Conservation (phyloP, 306 rosid species). For the Sicyos baderoa region DNA sequence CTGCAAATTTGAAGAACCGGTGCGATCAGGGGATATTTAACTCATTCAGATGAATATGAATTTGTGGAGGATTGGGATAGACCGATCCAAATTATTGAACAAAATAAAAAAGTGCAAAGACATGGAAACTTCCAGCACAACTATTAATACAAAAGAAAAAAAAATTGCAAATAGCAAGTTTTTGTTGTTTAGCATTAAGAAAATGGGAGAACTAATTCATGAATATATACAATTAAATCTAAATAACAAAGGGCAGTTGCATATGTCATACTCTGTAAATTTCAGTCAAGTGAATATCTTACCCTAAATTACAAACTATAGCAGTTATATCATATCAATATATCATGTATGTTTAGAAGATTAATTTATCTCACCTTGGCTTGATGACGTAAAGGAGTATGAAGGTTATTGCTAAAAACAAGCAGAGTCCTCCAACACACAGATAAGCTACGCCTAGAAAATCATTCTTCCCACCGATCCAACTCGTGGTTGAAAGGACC, state of each 20-base stretch:
- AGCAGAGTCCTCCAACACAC: slow-evolving; percentile 48
- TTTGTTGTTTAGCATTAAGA: background rate
- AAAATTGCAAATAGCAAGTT: no score
- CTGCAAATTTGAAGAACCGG: slow-evolving; percentile 3
- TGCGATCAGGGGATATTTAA: background rate
- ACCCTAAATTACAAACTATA: background rate
- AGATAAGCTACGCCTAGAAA: slow-evolving; percentile 62
- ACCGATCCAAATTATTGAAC: background rate
- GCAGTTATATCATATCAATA: no score
- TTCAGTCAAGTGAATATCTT: slow-evolving; percentile 3
- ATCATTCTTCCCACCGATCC: slow-evolving; percentile 86
- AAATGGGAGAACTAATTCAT: slow-evolving; percentile 6
- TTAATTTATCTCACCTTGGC: slow-evolving; percentile 51
- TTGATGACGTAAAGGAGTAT: slow-evolving; percentile 48
- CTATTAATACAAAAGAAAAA: background rate
- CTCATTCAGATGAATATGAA: background rate
- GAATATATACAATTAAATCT: background rate
- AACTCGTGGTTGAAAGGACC: slow-evolving; percentile 80
- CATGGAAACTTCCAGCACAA: background rate
- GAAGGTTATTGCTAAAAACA: slow-evolving; percentile 57
- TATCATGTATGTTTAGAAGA: background rate
- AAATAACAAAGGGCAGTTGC: background rate
- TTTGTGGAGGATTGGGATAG: background rate
- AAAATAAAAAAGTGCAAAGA: background rate
- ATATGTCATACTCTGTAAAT: background rate